phyloP scores from a whole-genome alignment of 2,329 filamentous ascomycete species.

The Phialophora chinensis region DNA sequence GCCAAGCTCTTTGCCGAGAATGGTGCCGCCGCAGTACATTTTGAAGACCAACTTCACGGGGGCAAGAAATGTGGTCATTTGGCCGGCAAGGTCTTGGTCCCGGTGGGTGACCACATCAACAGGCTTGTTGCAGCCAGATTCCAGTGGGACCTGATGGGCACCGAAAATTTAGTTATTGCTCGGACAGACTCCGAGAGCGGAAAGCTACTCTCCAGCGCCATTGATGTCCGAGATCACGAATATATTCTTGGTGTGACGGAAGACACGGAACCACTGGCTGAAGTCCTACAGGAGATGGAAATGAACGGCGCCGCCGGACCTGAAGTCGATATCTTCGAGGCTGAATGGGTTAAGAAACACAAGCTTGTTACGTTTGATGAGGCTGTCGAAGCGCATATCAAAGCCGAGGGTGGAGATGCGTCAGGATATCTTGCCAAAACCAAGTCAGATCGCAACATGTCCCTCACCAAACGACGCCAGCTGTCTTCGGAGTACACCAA shows the following conservation, averaged over 20 bases:
- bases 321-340: slow-evolving; percentile 86
- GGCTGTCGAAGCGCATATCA: slow-evolving; percentile 77
- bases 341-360: slow-evolving; percentile 84
- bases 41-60: slow-evolving; percentile 96
- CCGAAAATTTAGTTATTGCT: slow-evolving; percentile 91
- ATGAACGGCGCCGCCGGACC: slow-evolving; percentile 73
- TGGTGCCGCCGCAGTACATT: slow-evolving; percentile 93
- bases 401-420: slow-evolving; percentile 67
- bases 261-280: slow-evolving; percentile 78
- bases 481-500: slow-evolving; percentile 72
- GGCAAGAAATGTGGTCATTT: slow-evolving; percentile 98
- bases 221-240: slow-evolving; percentile 94
- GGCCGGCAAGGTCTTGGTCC: slow-evolving; percentile 93
- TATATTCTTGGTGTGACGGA: slow-evolving; percentile 90
- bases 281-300: slow-evolving; percentile 91
- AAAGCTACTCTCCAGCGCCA: slow-evolving; percentile 83
- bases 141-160: slow-evolving; percentile 98
- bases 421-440: slow-evolving; percentile 70
- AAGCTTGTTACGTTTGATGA: slow-evolving; percentile 91
- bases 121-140: slow-evolving; percentile 88
- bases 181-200: slow-evolving; percentile 95
- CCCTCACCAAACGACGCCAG: slow-evolving; percentile 75
- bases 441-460: slow-evolving; percentile 71
- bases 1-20: slow-evolving; percentile 98
- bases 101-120: slow-evolving; percentile 94